Percentiles rank a stretch among this genome's conserved stretches.
Evolutionary conservation across 768 basidiomycete species (phyloP).

Genomic region (Phylloporus sp.): DNA sequence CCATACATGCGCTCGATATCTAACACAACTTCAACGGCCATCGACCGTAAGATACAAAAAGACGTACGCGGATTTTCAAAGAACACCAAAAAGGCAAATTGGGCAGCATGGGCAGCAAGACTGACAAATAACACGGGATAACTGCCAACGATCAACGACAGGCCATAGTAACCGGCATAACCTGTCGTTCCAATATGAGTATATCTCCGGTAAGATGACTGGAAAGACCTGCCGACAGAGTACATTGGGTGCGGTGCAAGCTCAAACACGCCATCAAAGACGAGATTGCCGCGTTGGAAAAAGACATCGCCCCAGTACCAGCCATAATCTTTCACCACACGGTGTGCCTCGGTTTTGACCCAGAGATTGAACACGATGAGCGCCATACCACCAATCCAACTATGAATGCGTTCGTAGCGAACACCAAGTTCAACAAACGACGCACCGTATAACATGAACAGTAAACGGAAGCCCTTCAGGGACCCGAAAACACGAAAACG

Average conservation of each 20-base stretch:
- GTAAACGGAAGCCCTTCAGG: slow-evolving; percentile 69
- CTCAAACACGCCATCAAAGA: slow-evolving; percentile 98
- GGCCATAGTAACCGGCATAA: slow-evolving; percentile 97
- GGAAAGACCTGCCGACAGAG: slow-evolving; percentile 57
- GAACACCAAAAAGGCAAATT: slow-evolving; percentile 92
- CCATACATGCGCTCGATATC: slow-evolving; percentile 96
- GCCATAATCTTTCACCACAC: slow-evolving; percentile 96
- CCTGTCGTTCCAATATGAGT: slow-evolving; percentile 39
- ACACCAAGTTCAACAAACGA: slow-evolving; percentile 7
- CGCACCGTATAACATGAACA: slow-evolving; percentile 75
- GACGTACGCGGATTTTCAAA: slow-evolving; percentile 96
- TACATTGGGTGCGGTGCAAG: slow-evolving; percentile 95
- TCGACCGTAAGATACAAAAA: neutral
- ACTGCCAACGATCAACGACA: slow-evolving; percentile 86
- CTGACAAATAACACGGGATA: slow-evolving; percentile 91
- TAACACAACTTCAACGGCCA: slow-evolving; percentile 27
- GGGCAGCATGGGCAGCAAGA: slow-evolving; percentile 90
- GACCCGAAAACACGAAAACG: slow-evolving; percentile 87
- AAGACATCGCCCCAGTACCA: slow-evolving; percentile 98
- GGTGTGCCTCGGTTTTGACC: slow-evolving; percentile 97
- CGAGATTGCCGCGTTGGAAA: slow-evolving; percentile 87
- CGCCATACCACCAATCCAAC: slow-evolving; percentile 83
- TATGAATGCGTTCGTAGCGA: slow-evolving; percentile 26
- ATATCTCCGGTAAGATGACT: neutral
- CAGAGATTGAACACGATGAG: slow-evolving; percentile 95